Evolutionary conservation across 495 filamentous ascomycete species (phyloP), one percentile per base, ranked within the genome.

Genomic region (Rostrohypoxylon terebratum): DNA sequence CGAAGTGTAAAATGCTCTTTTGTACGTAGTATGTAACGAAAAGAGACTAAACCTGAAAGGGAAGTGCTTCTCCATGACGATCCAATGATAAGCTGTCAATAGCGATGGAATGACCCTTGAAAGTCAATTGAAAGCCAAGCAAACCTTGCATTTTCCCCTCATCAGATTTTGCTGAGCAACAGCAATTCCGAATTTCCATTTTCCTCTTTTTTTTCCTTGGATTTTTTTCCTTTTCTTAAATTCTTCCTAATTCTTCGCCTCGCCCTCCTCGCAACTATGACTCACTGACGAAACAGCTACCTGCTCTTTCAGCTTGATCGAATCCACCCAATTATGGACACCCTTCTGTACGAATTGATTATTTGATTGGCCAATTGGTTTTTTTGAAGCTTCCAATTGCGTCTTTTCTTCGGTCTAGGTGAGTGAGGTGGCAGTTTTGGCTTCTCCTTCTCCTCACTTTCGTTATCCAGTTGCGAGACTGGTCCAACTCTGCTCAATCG

Each of bases 291-390:
- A 18, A 65, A 62, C 25, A 20, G 60, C 54, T 59, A 28, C 23
- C 62, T 16, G 57, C 53, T 59, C 38, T 65, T 71, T 76, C 76
- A 78, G 73, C 68, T 73, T 63, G 7, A 63, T 65, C 1, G 48
- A 68, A 72, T 63, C 59, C 67, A 68, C 63, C 71, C 74, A 75
- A 69, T 66, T 61, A 75, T 55, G 45, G 60, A 58, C 66, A 61
- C 63, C 55, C 16, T 16, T 34, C 11, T 63, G 48, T 21, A 50
- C 16, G 45, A 78, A 76, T 78, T 70, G 57, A 16, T 3, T 14
- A 38, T 34, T 31, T 59, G 14, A 76, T 78, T 78, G 76, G 76
- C 21, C 76, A 77, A 78, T 78, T 76, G 58, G 34, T 18, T 21
- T 18, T 21, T 23, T 54, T 48, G 47, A 64, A 59, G 14, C 42